Percentiles rank a stretch among this genome's conserved stretches.
These are phyloP conservation scores for Gloeostereum incarnatum DNA, from an alignment of 768 basidiomycete genomes.

Conservation along the genomic window DNA sequence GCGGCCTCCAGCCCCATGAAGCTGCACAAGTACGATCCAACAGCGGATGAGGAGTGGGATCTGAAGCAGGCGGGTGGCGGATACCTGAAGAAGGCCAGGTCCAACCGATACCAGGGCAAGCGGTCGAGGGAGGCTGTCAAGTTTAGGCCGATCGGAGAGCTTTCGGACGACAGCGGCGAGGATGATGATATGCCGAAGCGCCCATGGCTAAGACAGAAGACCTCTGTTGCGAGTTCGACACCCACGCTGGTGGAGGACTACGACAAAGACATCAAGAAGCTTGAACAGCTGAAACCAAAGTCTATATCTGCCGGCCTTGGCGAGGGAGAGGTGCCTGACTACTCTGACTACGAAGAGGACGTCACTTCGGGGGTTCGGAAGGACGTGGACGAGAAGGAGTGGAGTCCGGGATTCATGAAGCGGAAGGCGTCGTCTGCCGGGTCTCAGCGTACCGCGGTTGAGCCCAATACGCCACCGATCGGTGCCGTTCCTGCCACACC, in stretches of 20 bases:
- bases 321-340: conserved; percentile 21
- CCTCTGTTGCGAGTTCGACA: conserved; percentile 13
- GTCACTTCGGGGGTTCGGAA: conserved; percentile 13
- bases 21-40: conserved; percentile 12
- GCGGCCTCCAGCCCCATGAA: conserved; percentile 5
- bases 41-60: conserved; percentile 12
- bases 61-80: background rate
- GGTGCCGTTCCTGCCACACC: conserved; percentile 53
- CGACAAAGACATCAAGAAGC: conserved; percentile 30
- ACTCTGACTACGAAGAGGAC: conserved; percentile 44
- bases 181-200: conserved; percentile 14
- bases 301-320: conserved; percentile 10
- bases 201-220: conserved; percentile 15
- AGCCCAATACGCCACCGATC: conserved; percentile 12
- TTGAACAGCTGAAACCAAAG: conserved; percentile 19
- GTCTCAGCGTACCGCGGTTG: conserved; percentile 13
- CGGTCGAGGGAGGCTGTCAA: conserved; percentile 17
- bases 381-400: conserved; percentile 15
- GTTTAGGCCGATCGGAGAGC: conserved; percentile 14
- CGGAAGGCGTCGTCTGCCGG: conserved; percentile 22
- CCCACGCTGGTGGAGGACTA: conserved; percentile 21
- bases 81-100: conserved; percentile 3
- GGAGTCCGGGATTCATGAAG: conserved; percentile 43
- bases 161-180: conserved; percentile 23
- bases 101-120: conserved; percentile 3